Conservation (phyloP, 1,284 basidiomycete species). For the Ustilago trichophora region DNA sequence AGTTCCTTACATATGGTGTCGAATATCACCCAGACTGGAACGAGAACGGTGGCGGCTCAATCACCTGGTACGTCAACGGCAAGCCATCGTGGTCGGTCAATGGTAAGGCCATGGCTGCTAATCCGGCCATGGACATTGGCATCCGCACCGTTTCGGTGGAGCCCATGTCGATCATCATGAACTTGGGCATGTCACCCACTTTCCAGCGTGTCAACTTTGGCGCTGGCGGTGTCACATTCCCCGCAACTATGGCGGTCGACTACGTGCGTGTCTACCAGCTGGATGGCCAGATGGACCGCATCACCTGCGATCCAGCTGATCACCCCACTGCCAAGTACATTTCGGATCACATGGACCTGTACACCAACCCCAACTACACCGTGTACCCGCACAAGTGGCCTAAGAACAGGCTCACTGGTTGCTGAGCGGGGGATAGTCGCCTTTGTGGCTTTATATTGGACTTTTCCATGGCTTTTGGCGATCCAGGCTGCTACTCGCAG, state of each 20-base stretch:
- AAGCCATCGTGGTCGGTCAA: constrained; percentile 59
- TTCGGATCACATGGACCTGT: constrained; percentile 55
- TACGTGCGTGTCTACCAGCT: constrained; percentile 61
- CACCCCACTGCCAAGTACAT: constrained; percentile 64
- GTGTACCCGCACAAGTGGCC: constrained; percentile 48
- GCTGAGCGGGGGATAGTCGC: constrained; percentile 9
- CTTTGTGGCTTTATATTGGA: no score
- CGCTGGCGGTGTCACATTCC: constrained; percentile 44
- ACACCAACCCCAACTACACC: constrained; percentile 63
- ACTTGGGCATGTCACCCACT: constrained; percentile 59
- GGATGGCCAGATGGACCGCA: constrained; percentile 37
- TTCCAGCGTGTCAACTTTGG: constrained; percentile 61
- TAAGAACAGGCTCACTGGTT: constrained; percentile 55
- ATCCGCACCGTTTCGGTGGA: constrained; percentile 57
- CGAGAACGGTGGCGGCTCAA: constrained; percentile 51
- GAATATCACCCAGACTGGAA: constrained; percentile 65
- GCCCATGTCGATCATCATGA: constrained; percentile 63
- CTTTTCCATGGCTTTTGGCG: no score
- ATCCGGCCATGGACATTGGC: constrained; percentile 47
- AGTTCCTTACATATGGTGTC: constrained; percentile 57
- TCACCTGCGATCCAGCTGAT: constrained; percentile 59
- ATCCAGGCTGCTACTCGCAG: no score
- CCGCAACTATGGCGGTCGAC: constrained; percentile 54
- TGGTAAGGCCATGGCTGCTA: constrained; percentile 34
- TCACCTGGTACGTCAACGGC: constrained; percentile 62